Percentiles rank a stretch among this genome's conserved stretches.
Conservation (phyloP, 768 basidiomycete species). For the Podaxis mareebaensis region DNA sequence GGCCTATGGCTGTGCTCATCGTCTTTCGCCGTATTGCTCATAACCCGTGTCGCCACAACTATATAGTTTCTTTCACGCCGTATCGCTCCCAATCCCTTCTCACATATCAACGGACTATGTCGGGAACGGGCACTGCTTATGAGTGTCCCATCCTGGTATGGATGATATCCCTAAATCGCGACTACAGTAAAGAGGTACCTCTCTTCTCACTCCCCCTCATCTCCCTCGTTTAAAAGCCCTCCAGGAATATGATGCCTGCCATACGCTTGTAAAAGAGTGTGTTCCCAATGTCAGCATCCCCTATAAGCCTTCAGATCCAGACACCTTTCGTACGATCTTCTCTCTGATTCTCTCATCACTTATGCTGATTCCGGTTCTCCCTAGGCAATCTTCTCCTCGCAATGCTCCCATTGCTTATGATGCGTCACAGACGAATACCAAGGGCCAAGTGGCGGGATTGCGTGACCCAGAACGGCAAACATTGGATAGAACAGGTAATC, state of each 20-base stretch:
- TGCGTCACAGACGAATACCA: slow-evolving; percentile 80
- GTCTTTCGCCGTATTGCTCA: too few relatives aligned
- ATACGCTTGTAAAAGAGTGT: slow-evolving; percentile 58
- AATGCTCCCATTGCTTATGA: slow-evolving; percentile 82
- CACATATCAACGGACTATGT: neutral
- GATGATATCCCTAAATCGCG: slow-evolving; percentile 79
- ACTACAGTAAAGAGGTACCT: slow-evolving; percentile 62
- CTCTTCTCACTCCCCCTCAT: slow-evolving; percentile 20
- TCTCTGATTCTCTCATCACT: neutral
- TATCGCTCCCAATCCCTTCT: too few relatives aligned
- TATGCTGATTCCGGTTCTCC: slow-evolving; percentile 12
- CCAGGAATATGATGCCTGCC: slow-evolving; percentile 76
- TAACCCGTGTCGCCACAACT: too few relatives aligned
- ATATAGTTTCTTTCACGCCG: too few relatives aligned
- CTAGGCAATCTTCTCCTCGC: slow-evolving; percentile 72
- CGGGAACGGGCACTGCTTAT: neutral
- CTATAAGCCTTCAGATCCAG: slow-evolving; percentile 57
- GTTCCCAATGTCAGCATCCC: slow-evolving; percentile 55
- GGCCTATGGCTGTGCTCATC: too few relatives aligned
- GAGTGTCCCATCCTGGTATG: slow-evolving; percentile 76
- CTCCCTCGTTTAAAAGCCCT: slow-evolving; percentile 15
- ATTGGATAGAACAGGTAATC: slow-evolving; percentile 80
- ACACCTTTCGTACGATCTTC: slow-evolving; percentile 62
- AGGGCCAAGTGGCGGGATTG: slow-evolving; percentile 73
- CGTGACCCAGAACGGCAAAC: slow-evolving; percentile 62